Percentiles rank a stretch among this genome's conserved stretches.
phyloP scores from a whole-genome alignment of 2,329 filamentous ascomycete genomes.

The Colletotrichum euphorbiae region DNA sequence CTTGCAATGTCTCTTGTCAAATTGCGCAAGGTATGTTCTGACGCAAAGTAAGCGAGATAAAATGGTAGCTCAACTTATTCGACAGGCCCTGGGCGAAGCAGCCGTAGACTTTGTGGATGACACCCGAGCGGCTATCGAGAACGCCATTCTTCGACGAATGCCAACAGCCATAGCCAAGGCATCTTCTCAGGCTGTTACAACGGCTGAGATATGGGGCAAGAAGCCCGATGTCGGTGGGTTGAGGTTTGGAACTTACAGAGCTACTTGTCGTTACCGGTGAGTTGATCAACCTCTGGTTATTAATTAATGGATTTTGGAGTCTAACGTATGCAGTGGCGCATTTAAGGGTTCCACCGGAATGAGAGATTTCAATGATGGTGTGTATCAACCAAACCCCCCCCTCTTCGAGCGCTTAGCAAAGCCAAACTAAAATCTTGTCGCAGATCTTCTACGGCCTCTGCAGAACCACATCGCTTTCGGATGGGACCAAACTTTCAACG shows the following conservation, averaged over 20 bases:
- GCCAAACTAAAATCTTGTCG: conserved; percentile 10
- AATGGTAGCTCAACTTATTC: background rate
- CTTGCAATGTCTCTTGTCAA: conserved; percentile 1
- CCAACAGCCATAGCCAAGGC: background rate
- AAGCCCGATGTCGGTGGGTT: conserved; percentile 35
- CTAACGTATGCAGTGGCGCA: conserved; percentile 10
- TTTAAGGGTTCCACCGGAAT: conserved; percentile 21
- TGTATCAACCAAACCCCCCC: background rate
- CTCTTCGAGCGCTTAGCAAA: background rate
- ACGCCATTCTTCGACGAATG: background rate
- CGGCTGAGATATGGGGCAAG: conserved; percentile 49
- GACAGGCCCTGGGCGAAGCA: background rate
- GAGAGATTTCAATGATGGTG: conserved; percentile 30
- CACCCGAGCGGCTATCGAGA: background rate
- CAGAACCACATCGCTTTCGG: conserved; percentile 30
- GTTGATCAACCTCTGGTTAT: conserved; percentile 11
- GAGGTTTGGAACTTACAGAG: conserved; percentile 43
- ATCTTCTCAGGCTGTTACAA: conserved; percentile 22
- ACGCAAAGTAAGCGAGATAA: background rate
- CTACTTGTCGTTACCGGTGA: conserved; percentile 61
- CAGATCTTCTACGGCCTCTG: conserved; percentile 44
- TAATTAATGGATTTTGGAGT: background rate
- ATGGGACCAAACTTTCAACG: conserved; percentile 46
- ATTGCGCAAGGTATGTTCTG: conserved; percentile 11
- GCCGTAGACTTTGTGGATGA: background rate